Percentiles rank a stretch among this genome's conserved stretches.
phyloP scores from a whole-genome alignment of 2,329 filamentous ascomycete genomes.

The Phialophora chinensis region DNA sequence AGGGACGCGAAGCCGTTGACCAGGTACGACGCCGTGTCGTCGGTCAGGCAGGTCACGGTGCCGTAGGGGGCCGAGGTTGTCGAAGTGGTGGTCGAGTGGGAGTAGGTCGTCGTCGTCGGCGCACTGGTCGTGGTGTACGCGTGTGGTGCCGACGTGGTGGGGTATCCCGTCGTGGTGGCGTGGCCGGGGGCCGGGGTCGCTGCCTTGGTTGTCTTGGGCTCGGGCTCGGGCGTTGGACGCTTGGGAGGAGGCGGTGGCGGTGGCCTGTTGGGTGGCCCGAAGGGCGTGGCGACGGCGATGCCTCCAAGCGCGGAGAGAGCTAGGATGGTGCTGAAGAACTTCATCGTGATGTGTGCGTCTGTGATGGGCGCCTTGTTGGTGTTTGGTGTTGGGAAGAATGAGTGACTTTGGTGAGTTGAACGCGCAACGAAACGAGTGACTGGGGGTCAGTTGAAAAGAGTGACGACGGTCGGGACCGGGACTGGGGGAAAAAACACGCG shows the following conservation, averaged over 20 bases:
- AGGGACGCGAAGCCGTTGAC: conserved; percentile 33
- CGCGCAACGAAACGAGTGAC: conserved; percentile 4
- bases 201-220: neutral
- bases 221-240: neutral
- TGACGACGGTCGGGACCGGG: neutral
- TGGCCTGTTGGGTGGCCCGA: neutral
- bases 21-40: conserved; percentile 24
- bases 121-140: neutral
- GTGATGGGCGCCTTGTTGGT: too few species aligned
- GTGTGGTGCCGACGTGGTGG: neutral
- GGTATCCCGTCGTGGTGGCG: neutral
- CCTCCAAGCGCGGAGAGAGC: conserved; percentile 10
- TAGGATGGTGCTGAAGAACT: conserved; percentile 17
- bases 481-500: neutral
- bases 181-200: neutral
- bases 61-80: neutral
- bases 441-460: conserved; percentile 4
- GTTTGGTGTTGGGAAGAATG: conserved; percentile 2
- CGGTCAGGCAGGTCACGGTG: conserved; percentile 27
- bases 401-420: conserved; percentile 12
- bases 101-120: neutral
- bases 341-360: neutral
- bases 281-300: conserved; percentile 13
- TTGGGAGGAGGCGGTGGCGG: neutral
- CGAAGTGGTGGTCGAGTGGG: neutral